Evolutionary conservation across 148 eudicot genomes (phyloP).

Genomic region (Suaeda aralocaspica): DNA sequence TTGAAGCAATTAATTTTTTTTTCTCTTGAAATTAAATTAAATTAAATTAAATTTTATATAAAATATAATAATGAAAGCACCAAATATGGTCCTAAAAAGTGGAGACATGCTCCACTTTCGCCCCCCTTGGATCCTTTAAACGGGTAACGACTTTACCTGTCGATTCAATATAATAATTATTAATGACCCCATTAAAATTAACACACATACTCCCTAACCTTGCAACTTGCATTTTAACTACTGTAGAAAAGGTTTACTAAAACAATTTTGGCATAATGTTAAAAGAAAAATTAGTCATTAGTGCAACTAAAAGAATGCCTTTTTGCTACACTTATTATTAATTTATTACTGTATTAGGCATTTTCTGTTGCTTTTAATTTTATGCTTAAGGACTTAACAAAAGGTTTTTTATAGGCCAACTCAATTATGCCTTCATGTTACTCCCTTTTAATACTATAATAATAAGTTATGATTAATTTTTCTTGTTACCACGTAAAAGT

Average conservation of each 20-base stretch:
- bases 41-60: too few relatives aligned
- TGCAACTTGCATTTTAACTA: background rate
- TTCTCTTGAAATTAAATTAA: too few relatives aligned
- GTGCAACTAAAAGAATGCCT: too few relatives aligned
- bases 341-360: background rate
- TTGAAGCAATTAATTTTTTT: too few relatives aligned
- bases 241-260: too few relatives aligned
- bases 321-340: too few relatives aligned
- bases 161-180: conserved; percentile 3
- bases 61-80: background rate
- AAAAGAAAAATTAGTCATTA: background rate
- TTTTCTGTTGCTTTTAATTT: background rate
- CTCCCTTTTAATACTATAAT: conserved; percentile 1
- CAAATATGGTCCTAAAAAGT: conserved; percentile 11
- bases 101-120: conserved; percentile 24
- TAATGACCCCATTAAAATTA: background rate
- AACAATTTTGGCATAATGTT: too few relatives aligned
- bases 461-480: background rate
- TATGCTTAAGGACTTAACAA: conserved; percentile 5
- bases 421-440: conserved; percentile 12
- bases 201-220: background rate
- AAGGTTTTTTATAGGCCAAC: background rate
- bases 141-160: conserved; percentile 35
- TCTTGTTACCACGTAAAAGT: conserved; percentile 7
- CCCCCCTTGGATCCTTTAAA: conserved; percentile 23